Evolutionary conservation across 2,329 filamentous ascomycete species (phyloP), one percentile per base, ranked within the genome.

Genomic region (Aaosphaeria arxii): DNA sequence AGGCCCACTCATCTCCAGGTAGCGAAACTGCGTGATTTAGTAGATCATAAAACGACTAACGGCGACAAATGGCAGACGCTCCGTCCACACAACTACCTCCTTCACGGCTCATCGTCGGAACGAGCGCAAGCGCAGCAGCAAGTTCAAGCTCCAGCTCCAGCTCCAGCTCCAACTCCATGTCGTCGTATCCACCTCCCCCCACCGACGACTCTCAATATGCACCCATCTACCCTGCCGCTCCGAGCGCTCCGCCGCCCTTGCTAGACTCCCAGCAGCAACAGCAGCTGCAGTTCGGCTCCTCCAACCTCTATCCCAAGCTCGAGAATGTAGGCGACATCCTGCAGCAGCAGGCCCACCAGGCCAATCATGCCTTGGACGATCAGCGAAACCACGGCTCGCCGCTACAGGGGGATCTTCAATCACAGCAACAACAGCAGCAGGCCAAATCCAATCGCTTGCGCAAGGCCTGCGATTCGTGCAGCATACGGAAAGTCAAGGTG

Each of bases 401-500:
- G 30, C 48, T 48, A 2, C 7, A 9, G 9, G 33, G 33, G n/a
- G 33, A 36, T n/a, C 17, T 24, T 24, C 17, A 24, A 24, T 24
- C 17, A 24, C 17, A 24, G 17, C 44, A 43, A 43, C 56, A 58
- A 43, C 61, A 59, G 44, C 55, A 58, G 45, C 61, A 59, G 46
- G 52, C 56, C 36, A 71, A 69, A 58, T 57, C 65, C 31, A 71
- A 70, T 42, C 59, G 69, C 29, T 47, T 71, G 56, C 61, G 69
- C 50, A 71, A 71, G 45, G 70, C 70, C 30, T 73, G 70, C 59
- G 70, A 73, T 51, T 71, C 70, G 40, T 73, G 70, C 53, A 71
- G 69, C 54, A 70, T 69, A 40, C 67, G 70, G 46, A 73, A 73
- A 50, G 70, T 73, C 51, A 71, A 72, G 56, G 64, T 64, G 35